Conservation (phyloP, 768 basidiomycete genomes). For the Strobilomyces dryophilus region DNA sequence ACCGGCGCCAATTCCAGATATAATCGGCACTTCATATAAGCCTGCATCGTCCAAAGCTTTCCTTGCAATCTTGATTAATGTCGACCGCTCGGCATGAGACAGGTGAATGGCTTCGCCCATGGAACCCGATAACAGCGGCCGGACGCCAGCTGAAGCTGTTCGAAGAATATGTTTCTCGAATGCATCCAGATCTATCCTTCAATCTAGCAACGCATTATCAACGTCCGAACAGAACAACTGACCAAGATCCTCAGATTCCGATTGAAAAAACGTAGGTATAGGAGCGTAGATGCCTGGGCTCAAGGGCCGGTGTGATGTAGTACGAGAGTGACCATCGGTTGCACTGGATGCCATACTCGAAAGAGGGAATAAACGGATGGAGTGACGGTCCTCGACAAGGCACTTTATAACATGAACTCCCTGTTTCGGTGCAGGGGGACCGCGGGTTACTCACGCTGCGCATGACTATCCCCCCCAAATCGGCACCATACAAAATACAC, state of each 20-base stretch:
- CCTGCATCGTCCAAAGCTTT: constrained; percentile 67
- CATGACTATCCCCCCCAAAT: too few relatives aligned
- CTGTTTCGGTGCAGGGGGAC: too few relatives aligned
- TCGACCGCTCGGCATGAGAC: constrained; percentile 60
- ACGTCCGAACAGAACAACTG: constrained; percentile 23
- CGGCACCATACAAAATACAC: too few relatives aligned
- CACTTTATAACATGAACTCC: not conserved
- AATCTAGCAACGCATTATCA: constrained; percentile 4
- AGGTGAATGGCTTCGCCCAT: constrained; percentile 86
- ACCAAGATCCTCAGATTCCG: constrained; percentile 80
- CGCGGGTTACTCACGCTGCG: too few relatives aligned
- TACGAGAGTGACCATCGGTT: constrained; percentile 12
- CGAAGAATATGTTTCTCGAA: constrained; percentile 66
- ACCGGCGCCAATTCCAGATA: constrained; percentile 79
- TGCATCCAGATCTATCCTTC: constrained; percentile 49
- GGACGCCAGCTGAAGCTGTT: constrained; percentile 63
- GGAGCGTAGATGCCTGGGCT: constrained; percentile 80
- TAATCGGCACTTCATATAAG: constrained; percentile 55
- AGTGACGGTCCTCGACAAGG: not conserved
- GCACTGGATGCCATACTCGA: constrained; percentile 38
- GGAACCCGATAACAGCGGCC: constrained; percentile 70
- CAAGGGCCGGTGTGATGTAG: constrained; percentile 47
- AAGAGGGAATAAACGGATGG: not conserved
- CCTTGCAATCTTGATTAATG: constrained; percentile 63
- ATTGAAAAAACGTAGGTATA: constrained; percentile 80